Evolutionary conservation across 116 monocot species (phyloP).

Genomic region (Dioscorea cayenensis): DNA sequence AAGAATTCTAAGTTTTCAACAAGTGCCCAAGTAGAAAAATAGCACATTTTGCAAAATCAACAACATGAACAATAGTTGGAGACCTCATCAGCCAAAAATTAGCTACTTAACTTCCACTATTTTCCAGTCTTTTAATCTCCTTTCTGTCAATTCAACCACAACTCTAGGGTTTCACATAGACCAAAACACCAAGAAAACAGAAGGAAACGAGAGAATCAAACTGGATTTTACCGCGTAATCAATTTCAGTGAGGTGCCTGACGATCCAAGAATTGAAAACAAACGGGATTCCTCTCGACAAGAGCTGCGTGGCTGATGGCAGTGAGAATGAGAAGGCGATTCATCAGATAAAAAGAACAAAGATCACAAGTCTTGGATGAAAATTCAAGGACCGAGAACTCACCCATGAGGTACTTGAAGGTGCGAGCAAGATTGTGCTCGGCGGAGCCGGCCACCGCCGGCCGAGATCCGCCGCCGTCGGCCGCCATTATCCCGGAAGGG

Average conservation of each 20-base stretch:
- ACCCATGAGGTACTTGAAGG: slow-evolving; percentile 13
- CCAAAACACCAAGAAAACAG: neutral
- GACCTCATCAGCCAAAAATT: too few species aligned
- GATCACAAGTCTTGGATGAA: neutral
- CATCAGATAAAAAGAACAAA: neutral
- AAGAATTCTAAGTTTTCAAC: too few species aligned
- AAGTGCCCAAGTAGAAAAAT: too few species aligned
- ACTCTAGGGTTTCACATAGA: neutral
- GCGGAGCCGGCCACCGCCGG: neutral
- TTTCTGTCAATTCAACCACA: too few species aligned
- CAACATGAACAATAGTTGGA: too few species aligned
- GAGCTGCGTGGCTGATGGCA: slow-evolving; percentile 54
- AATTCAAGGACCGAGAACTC: neutral
- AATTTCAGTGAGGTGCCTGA: slow-evolving; percentile 45
- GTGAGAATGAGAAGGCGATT: neutral
- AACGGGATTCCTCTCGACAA: slow-evolving; percentile 64
- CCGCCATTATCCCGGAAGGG: neutral
- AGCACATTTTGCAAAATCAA: too few species aligned
- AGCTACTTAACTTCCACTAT: too few species aligned
- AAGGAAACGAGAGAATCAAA: neutral
- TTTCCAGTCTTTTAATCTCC: too few species aligned
- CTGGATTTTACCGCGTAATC: slow-evolving; percentile 45
- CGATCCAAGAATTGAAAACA: slow-evolving; percentile 59
- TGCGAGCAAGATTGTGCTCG: neutral
- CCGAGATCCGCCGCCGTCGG: neutral